Percentiles rank a stretch among this genome's conserved stretches.
phyloP scores from a whole-genome alignment of 169 alveolate genomes.

The Plasmodium fragile region DNA sequence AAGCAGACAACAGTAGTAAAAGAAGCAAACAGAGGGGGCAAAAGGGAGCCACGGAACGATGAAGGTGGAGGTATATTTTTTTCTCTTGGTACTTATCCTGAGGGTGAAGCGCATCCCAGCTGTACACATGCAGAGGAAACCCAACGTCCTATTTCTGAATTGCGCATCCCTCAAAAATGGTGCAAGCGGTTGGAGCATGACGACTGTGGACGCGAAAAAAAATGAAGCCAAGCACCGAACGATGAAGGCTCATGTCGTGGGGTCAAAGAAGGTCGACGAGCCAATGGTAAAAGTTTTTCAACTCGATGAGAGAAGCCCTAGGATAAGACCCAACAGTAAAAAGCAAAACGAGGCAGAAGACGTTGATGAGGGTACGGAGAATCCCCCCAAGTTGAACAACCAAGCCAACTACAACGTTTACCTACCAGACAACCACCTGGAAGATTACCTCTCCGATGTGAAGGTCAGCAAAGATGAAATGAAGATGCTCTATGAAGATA shows the following conservation, averaged over 20 bases:
- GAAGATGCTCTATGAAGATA: slow-evolving; percentile 86
- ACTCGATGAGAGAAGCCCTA: background rate
- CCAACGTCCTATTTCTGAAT: background rate
- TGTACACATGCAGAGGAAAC: background rate
- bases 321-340: background rate
- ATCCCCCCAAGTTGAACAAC: background rate
- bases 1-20: background rate
- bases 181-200: background rate
- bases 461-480: slow-evolving; percentile 80
- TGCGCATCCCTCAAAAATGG: background rate
- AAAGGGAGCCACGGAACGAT: background rate
- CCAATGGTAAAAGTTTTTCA: background rate
- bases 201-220: background rate
- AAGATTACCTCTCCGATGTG: slow-evolving; percentile 43
- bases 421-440: slow-evolving; percentile 33
- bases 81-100: background rate
- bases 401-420: slow-evolving; percentile 23
- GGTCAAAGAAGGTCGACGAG: background rate
- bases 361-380: background rate
- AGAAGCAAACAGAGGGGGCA: background rate
- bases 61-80: background rate
- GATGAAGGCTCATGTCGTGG: background rate
- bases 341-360: background rate
- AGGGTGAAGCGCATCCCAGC: background rate
- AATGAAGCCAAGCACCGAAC: background rate